These are phyloP conservation scores for Laburnicola sp. DNA, from an alignment of 2,329 filamentous ascomycete species.

Conservation along the genomic window DNA sequence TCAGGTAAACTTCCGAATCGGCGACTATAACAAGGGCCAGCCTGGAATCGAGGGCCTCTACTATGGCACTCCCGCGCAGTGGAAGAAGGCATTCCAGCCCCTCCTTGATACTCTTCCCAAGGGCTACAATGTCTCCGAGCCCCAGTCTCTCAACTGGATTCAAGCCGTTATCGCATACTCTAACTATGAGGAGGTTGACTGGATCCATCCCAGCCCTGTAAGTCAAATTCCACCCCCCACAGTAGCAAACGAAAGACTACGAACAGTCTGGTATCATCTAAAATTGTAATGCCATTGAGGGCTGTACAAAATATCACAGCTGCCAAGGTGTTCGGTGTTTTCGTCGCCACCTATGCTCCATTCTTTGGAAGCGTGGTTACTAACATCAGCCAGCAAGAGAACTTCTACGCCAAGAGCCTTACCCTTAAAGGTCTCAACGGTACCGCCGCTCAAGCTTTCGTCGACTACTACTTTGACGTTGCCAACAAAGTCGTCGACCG, in stretches of 20 bases:
- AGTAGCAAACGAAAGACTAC: too few species aligned
- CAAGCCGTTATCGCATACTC: conserved; percentile 14
- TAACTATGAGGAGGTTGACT: conserved; percentile 16
- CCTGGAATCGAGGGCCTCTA: conserved; percentile 17
- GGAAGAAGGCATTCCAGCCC: conserved; percentile 12
- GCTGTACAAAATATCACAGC: too few species aligned
- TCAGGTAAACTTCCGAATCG: conserved; percentile 15
- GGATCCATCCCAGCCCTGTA: conserved; percentile 12
- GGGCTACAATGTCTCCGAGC: conserved; percentile 10
- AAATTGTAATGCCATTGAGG: too few species aligned
- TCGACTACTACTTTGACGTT: conserved; percentile 17
- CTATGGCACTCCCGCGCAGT: conserved; percentile 15
- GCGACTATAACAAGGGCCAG: conserved; percentile 15
- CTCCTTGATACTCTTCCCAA: conserved; percentile 14
- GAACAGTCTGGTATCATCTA: too few species aligned
- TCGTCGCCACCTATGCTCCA: too few species aligned
- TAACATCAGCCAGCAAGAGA: conserved; percentile 14
- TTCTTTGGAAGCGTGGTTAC: too few species aligned
- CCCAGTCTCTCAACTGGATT: conserved; percentile 15
- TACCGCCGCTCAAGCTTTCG: conserved; percentile 10
- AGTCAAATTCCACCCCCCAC: neutral
- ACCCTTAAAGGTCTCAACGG: conserved; percentile 15
- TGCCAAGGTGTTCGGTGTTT: too few species aligned
- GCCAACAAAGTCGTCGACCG: conserved; percentile 14
- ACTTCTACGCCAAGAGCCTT: conserved; percentile 17